These are phyloP conservation scores for Pelargonium nanum DNA, from an alignment of 345 rosid genomes.

Conservation along the genomic window DNA sequence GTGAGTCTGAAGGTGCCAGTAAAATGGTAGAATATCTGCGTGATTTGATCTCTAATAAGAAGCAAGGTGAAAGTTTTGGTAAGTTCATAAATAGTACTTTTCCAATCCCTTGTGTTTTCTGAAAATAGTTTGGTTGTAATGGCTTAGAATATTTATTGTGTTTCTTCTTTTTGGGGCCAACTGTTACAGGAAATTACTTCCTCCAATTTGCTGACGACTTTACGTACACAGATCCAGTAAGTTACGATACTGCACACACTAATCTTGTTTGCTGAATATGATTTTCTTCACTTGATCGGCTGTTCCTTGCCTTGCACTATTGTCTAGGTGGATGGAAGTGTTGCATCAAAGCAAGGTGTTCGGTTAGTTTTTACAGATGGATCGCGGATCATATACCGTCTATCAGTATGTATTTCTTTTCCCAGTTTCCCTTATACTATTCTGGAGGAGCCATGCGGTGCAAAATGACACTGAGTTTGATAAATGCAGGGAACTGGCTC, in stretches of 20 bases:
- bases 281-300: not conserved
- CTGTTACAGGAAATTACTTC: slow-evolving; percentile 48
- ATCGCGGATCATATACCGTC: slow-evolving; percentile 77
- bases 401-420: slow-evolving; percentile 46
- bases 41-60: slow-evolving; percentile 57
- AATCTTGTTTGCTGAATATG: not conserved
- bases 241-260: slow-evolving; percentile 13
- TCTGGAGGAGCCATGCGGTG: not conserved
- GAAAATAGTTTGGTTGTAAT: not conserved
- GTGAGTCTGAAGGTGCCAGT: slow-evolving; percentile 90
- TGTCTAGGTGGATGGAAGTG: slow-evolving; percentile 82
- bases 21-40: slow-evolving; percentile 72
- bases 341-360: slow-evolving; percentile 86
- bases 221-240: slow-evolving; percentile 84
- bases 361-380: slow-evolving; percentile 87
- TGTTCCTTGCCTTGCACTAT: not conserved
- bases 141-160: not conserved
- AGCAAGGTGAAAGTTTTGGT: slow-evolving; percentile 66
- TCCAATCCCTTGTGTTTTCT: not conserved
- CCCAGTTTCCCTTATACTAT: not conserved
- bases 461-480: slow-evolving; percentile 2
- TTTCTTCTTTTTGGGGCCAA: not conserved
- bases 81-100: slow-evolving; percentile 18
- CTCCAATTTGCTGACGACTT: slow-evolving; percentile 85
- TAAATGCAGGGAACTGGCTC: slow-evolving; percentile 79